Evolutionary conservation across 2,329 filamentous ascomycete species (phyloP).

Genomic region (Chaetomiaceae sp.): DNA sequence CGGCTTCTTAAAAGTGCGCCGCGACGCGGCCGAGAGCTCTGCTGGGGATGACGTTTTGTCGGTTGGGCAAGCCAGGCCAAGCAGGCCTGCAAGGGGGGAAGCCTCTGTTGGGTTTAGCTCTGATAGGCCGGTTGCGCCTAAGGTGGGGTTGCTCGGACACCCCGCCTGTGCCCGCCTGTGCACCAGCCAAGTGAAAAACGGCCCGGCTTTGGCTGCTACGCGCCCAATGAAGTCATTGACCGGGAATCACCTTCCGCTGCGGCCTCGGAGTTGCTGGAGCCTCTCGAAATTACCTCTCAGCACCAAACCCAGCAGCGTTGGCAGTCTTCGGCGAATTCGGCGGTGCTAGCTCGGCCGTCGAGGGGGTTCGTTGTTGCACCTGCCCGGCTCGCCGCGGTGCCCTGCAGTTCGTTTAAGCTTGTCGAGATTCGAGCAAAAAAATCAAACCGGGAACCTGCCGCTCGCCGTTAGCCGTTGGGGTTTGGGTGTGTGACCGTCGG

Average conservation of each 20-base stretch:
- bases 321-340: constrained; percentile 12
- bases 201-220: constrained; percentile 21
- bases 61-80: too few relatives aligned
- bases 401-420: constrained; percentile 4
- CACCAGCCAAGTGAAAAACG: constrained; percentile 19
- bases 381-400: too few relatives aligned
- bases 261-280: constrained; percentile 4
- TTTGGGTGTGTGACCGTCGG: too few relatives aligned
- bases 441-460: too few relatives aligned
- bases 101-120: constrained; percentile 3
- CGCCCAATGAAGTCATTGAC: constrained; percentile 19
- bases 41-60: constrained; percentile 27
- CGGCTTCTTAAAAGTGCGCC: constrained; percentile 26
- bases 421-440: neutral
- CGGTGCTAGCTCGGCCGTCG: constrained; percentile 17
- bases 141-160: neutral
- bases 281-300: constrained; percentile 13
- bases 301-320: neutral
- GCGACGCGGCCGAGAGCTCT: constrained; percentile 25
- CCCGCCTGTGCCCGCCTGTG: neutral
- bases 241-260: constrained; percentile 9
- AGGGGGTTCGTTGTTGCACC: neutral
- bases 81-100: neutral
- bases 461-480: too few relatives aligned
- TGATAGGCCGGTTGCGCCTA: constrained; percentile 9